A percentile compares a stretch with the other conserved stretches of the same genome.
Evolutionary conservation across 2,329 filamentous ascomycete genomes (phyloP).

Genomic region (Emergomyces pasteurianus): DNA sequence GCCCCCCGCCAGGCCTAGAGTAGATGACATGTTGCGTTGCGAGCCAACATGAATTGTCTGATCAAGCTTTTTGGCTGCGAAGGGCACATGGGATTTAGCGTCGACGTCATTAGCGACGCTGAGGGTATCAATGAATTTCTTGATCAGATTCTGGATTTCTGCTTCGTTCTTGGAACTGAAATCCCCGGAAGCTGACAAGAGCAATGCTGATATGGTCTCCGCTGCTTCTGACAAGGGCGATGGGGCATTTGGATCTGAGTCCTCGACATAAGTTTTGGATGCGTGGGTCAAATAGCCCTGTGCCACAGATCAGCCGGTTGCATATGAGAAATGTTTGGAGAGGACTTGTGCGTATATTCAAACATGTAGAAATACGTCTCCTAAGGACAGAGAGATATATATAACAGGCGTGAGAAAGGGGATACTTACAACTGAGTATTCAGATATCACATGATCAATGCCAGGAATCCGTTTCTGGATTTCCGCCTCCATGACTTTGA

Average conservation of each 20-base stretch:
- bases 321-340: background rate
- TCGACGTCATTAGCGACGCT: slow-evolving; percentile 58
- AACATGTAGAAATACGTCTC: background rate
- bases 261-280: slow-evolving; percentile 66
- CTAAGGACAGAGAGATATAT: background rate
- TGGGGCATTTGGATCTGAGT: slow-evolving; percentile 54
- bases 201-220: slow-evolving; percentile 68
- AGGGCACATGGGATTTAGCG: slow-evolving; percentile 56
- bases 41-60: slow-evolving; percentile 91
- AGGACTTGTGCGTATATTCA: slow-evolving; percentile 1
- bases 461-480: slow-evolving; percentile 73
- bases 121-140: slow-evolving; percentile 79
- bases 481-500: slow-evolving; percentile 65
- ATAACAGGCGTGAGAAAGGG: background rate
- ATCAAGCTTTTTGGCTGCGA: slow-evolving; percentile 72
- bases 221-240: slow-evolving; percentile 79
- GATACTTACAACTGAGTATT: slow-evolving; percentile 60
- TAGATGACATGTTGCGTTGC: slow-evolving; percentile 92
- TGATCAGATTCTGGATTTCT: slow-evolving; percentile 70
- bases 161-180: slow-evolving; percentile 59
- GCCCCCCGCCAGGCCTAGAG: slow-evolving; percentile 71
- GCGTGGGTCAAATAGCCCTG: slow-evolving; percentile 86
- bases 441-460: slow-evolving; percentile 77
- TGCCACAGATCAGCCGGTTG: background rate
- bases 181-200: slow-evolving; percentile 86